These are phyloP conservation scores for Fonsecaea monophora DNA, from an alignment of 2,329 filamentous ascomycete species.

Conservation along the genomic window DNA sequence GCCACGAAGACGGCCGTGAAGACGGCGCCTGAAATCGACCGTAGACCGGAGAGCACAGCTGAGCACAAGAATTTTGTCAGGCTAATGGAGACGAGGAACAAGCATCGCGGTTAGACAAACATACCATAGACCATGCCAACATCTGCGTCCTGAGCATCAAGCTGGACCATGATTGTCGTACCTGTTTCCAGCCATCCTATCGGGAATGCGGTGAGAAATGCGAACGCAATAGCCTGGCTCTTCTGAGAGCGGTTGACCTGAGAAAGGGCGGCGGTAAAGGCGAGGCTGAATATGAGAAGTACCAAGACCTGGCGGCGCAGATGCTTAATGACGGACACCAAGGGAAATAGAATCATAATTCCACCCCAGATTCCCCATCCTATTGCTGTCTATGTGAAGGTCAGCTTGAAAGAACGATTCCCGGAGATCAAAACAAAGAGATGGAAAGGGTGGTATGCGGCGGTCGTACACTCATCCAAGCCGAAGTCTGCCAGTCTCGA, in stretches of 20 bases:
- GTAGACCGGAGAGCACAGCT: too few species aligned
- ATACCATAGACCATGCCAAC: slow-evolving; percentile 24
- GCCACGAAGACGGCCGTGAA: too few species aligned
- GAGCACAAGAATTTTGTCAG: too few species aligned
- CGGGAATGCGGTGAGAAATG: slow-evolving; percentile 18
- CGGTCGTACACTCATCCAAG: neutral
- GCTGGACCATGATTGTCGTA: slow-evolving; percentile 12
- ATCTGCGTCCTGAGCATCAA: slow-evolving; percentile 26
- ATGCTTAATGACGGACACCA: slow-evolving; percentile 42
- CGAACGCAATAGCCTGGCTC: neutral
- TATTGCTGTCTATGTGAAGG: too few species aligned
- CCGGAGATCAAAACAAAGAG: slow-evolving; percentile 17
- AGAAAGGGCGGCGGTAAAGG: slow-evolving; percentile 6
- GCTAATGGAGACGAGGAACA: too few species aligned
- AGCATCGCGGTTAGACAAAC: too few species aligned
- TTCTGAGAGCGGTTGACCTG: neutral
- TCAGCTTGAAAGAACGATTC: too few species aligned
- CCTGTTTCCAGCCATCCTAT: slow-evolving; percentile 19
- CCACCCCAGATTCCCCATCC: slow-evolving; percentile 31
- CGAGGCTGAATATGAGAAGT: slow-evolving; percentile 28
- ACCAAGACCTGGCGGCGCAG: slow-evolving; percentile 30
- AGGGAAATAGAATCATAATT: slow-evolving; percentile 42
- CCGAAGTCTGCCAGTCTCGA: slow-evolving; percentile 13
- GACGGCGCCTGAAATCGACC: too few species aligned
- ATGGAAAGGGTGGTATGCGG: slow-evolving; percentile 42